phyloP scores from a whole-genome alignment of 305 asterid species.

The Fraxinus nigra region DNA sequence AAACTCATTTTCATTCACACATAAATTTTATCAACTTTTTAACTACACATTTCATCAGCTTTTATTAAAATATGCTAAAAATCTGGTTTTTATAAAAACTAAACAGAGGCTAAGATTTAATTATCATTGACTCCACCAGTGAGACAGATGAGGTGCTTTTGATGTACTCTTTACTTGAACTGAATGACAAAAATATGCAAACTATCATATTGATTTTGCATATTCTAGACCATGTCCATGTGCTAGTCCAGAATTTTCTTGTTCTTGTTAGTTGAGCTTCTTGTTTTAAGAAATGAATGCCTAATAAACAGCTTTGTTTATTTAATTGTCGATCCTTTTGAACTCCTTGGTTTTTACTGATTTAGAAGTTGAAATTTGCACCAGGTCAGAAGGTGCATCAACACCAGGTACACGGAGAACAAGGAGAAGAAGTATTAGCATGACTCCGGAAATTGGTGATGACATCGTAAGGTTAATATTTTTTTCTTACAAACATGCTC shows the following conservation, averaged over 20 bases:
- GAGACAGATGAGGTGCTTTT: not conserved
- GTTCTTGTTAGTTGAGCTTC: slow-evolving; percentile 1
- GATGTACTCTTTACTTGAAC: not conserved
- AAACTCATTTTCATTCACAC: not conserved
- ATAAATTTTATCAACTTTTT: not conserved
- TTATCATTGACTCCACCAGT: not conserved
- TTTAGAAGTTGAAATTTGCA: slow-evolving; percentile 20
- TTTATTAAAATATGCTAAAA: not conserved
- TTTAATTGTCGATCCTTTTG: not conserved
- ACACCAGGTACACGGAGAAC: slow-evolving; percentile 66
- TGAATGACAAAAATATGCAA: not conserved
- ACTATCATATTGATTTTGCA: not conserved
- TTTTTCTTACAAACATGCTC: slow-evolving; percentile 22
- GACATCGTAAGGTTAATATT: slow-evolving; percentile 86
- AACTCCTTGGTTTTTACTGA: slow-evolving; percentile 16
- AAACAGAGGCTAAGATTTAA: not conserved
- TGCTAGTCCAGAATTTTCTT: not conserved
- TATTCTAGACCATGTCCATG: not conserved
- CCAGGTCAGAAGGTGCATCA: slow-evolving; percentile 92
- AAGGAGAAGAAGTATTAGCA: slow-evolving; percentile 93
- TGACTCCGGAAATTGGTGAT: slow-evolving; percentile 97
- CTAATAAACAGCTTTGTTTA: not conserved
- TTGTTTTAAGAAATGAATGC: not conserved
- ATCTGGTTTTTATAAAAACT: not conserved
- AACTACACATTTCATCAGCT: not conserved